Base-by-base conservation (phyloP, 2,329 filamentous ascomycete genomes). In the Trichoderma guizhouense region DNA sequence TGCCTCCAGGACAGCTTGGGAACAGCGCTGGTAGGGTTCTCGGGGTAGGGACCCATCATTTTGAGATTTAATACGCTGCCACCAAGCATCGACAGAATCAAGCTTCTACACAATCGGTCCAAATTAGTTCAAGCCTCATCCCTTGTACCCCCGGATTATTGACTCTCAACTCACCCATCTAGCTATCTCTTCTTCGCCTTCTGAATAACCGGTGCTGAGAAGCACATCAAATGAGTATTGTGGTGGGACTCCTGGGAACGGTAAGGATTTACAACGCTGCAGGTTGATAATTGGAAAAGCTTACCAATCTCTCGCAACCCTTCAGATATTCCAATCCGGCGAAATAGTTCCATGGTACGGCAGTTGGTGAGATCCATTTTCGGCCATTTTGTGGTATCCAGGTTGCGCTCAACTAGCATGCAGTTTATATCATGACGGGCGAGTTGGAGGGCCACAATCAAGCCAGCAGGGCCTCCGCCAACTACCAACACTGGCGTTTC, bases 321-420 rank as follows among this genome's bases (percentile, higher is more conserved):
- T 9, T 63, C 28, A 4, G 67, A 24, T 26, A 69, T 36, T 6
- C 47, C 57, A 5, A 69, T 34, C 8, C 67, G 39, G n/a, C 47
- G 51, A 26, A 69, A 69, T 8, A 69, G 14, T n/a, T 69, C 67
- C 67, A 69, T 69, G 57, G 15, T 69, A 26, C 67, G 67, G 26
- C 39, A 34, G 3, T 69, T 69, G 28, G 67, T 69, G 21, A 63
- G 14, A 55, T 70, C 68, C 68, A 63, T 70, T 26, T 70, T 70
- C 3, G 68, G 68, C 68, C 68, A 70, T 30, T 70, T 70, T 12
- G 68, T 70, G 14, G 58, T 70, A 32, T 70, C 68, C 32, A 64
- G 12, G 12, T 70, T 70, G 24, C 68, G 68, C 18, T 70, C 68
- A 5, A 32, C 68, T 12, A 70, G 30, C 68, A 70, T 70, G 18